Base-by-base conservation (phyloP, 495 filamentous ascomycete genomes). In the Neurospora tetrasperma region DNA sequence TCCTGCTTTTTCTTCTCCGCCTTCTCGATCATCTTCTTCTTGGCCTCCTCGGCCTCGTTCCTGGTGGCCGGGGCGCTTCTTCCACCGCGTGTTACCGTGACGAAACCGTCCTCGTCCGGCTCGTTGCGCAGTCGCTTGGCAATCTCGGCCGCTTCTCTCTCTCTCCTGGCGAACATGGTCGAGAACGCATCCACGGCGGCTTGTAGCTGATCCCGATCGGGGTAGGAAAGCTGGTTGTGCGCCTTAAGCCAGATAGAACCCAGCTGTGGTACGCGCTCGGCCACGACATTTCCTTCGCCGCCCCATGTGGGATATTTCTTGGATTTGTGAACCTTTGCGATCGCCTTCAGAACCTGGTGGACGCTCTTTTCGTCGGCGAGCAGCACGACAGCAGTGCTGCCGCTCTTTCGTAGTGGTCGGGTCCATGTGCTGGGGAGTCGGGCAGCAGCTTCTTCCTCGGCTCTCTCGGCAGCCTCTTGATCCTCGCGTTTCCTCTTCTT, bases 61-160 rank as follows among this genome's bases (percentile, higher is more conserved):
- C 89, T 87, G 66, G 88, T 84, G 20, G 92, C 93, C 10, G 92
- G 90, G 14, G 92, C 93, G 11, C 85, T 84, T 72, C 91, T 89
- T 66, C 90, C 89, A 38, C 94, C 94, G 72, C 91, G 86, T 5
- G 90, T 92, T 40, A 99, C 96, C 41, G 93, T 98, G 27, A 98
- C 86, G 78, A 99, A 99, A 11, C 96, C 96, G 81, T 99, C 96
- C 78, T 93, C 94, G 79, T 99, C 96, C 11, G 96, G 93, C 76
- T 91, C 90, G 76, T 90, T 88, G 66, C 91, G 87, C 73, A 88
- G 82, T 72, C 86, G 85, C 74, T 90, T 88, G 42, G 88, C 89
- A 23, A 88, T 84, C 35, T 88, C 88, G 68, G 85, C 85, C 27
- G 89, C 88, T 66, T 90, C 89, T 69, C 89, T 88, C 78, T 96